Base-by-base conservation (phyloP, 2,329 filamentous ascomycete genomes). In the Amylocarpus encephaloides region DNA sequence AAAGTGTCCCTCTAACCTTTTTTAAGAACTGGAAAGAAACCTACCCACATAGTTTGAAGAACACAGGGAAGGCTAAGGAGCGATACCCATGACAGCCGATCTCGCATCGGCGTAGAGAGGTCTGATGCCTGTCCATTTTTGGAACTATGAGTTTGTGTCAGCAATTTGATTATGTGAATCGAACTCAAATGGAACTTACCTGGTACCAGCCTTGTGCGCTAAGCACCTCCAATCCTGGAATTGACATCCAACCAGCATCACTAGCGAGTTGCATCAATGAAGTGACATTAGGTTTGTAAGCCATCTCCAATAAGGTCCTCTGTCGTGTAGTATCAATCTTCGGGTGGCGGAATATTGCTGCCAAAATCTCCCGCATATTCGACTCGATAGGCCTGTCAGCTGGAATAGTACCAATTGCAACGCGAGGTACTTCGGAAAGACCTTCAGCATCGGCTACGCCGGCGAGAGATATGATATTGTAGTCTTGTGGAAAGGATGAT, bases 191-290 rank as follows among this genome's bases (percentile, higher is more conserved):
- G 7, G 9, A 19, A 7, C 78, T 64, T 75, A 88, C 84, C 76
- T 95, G 92, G 71, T 91, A 87, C 73, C 79, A 83, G n/a, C 81
- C 93, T 69, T 98, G 93, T 5, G 87, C 88, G 53, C 90, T 83
- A 49, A 98, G 74, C 29, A 93, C 90, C 68, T 98, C 93, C 35
- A 96, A 70, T 0, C 93, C 93, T 6, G 89, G 84, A 55, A 97
- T 85, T 1, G 86, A 89, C 49, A 72, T 77, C 93, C 93, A 98
- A 2, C 85, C 84, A 11, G 79, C 79, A 59, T 85, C 79, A 60
- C 82, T 76, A 2, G 91, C 92, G 65, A 96, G 72, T 65, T 86
- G 78, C 83, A 97, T 96, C 58, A 95, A 70, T 6, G 85, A 80
- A 4, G 93, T 98, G 46, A 87, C 78, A 0, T 79, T 74, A 16